phyloP scores from a whole-genome alignment of 1,284 basidiomycete species.

The Tilletia indica region DNA sequence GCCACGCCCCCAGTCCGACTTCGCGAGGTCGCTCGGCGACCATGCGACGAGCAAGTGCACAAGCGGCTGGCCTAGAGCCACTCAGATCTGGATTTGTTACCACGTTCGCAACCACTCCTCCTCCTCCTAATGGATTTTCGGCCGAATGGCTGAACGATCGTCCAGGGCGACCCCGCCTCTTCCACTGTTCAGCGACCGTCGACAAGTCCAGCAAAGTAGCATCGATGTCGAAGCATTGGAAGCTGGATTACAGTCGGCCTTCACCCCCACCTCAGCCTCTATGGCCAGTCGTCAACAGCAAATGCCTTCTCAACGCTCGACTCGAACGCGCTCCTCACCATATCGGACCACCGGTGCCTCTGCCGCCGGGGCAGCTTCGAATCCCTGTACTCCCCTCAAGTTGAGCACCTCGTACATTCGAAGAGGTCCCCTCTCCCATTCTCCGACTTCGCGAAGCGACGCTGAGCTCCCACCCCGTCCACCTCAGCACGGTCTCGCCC shows the following conservation, averaged over 20 bases:
- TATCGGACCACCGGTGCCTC: neutral
- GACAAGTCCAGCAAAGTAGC: too few relatives aligned
- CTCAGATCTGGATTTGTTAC: too few relatives aligned
- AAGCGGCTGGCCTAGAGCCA: too few relatives aligned
- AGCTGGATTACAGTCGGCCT: neutral
- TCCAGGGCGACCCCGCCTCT: too few relatives aligned
- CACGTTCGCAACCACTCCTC: too few relatives aligned
- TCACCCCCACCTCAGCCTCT: neutral
- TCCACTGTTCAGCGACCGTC: neutral
- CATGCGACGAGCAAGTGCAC: too few relatives aligned
- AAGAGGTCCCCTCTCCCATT: neutral
- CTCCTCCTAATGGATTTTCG: too few relatives aligned
- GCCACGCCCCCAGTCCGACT: too few relatives aligned
- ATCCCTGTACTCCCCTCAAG: neutral
- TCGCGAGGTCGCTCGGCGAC: too few relatives aligned
- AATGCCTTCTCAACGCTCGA: neutral
- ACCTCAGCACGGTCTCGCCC: neutral
- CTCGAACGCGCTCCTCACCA: neutral
- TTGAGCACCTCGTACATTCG: neutral
- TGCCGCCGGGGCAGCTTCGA: neutral
- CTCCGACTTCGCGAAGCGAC: neutral
- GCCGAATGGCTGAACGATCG: too few relatives aligned
- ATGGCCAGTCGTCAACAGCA: neutral
- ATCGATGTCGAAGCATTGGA: neutral
- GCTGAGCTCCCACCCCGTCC: neutral